These are phyloP conservation scores for Aspergillus sp. DNA, from an alignment of 2,329 filamentous ascomycete genomes.

Conservation along the genomic window DNA sequence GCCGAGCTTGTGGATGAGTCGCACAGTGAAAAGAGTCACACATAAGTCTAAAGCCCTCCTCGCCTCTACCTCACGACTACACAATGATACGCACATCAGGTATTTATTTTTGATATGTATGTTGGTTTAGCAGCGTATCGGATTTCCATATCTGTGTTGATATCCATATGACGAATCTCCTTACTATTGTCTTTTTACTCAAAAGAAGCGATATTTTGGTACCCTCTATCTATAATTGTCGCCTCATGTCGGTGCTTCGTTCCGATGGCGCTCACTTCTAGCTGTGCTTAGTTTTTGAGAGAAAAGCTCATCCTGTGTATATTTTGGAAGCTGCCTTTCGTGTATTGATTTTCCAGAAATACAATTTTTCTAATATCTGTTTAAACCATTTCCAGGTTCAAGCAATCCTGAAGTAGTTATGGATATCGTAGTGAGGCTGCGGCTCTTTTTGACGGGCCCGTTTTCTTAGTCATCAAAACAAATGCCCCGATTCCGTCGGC, in stretches of 20 bases:
- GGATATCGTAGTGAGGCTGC: background rate
- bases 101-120: constrained; percentile 5
- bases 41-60: background rate
- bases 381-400: background rate
- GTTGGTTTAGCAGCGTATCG: constrained; percentile 11
- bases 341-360: constrained; percentile 17
- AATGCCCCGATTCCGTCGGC: too few species aligned
- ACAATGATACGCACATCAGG: constrained; percentile 5
- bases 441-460: background rate
- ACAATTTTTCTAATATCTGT: constrained; percentile 13
- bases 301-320: constrained; percentile 13
- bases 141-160: constrained; percentile 14
- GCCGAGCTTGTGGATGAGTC: constrained; percentile 46
- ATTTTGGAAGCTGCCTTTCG: constrained; percentile 17
- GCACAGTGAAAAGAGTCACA: constrained; percentile 14
- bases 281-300: background rate
- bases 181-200: constrained; percentile 11
- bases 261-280: background rate
- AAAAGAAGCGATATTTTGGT: constrained; percentile 14
- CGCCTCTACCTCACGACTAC: background rate
- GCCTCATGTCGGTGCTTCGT: background rate
- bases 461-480: background rate
- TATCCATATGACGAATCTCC: constrained; percentile 23
- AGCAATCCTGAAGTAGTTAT: too few species aligned
- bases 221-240: background rate